These are phyloP conservation scores for Fusarium gaditjirri DNA, from an alignment of 2,329 filamentous ascomycete genomes.

Conservation along the genomic window DNA sequence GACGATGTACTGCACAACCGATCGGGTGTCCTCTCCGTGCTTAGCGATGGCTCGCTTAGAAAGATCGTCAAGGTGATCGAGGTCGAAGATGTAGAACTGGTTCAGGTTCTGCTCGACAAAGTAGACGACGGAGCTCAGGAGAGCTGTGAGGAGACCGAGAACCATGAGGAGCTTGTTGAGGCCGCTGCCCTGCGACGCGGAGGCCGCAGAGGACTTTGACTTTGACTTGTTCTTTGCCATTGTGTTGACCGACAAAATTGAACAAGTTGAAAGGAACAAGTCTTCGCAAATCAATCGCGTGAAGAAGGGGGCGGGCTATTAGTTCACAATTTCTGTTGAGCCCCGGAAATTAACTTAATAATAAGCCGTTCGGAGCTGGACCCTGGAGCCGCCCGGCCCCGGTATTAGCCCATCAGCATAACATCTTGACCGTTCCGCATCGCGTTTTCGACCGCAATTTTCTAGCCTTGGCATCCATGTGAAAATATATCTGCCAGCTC, in stretches of 20 bases:
- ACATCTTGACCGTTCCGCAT: slow-evolving; percentile 19
- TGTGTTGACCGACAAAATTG: slow-evolving; percentile 12
- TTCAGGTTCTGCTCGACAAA: slow-evolving; percentile 68
- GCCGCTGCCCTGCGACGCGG: slow-evolving; percentile 41
- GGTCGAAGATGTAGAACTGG: slow-evolving; percentile 80
- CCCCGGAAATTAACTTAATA: slow-evolving; percentile 32
- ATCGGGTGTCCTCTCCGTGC: slow-evolving; percentile 80
- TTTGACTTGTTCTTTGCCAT: slow-evolving; percentile 35
- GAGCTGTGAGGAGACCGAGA: slow-evolving; percentile 63
- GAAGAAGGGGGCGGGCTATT: slow-evolving; percentile 3
- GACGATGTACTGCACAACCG: slow-evolving; percentile 76
- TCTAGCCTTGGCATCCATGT: neutral
- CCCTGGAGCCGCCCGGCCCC: slow-evolving; percentile 28
- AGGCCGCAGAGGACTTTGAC: slow-evolving; percentile 33
- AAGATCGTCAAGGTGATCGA: slow-evolving; percentile 74
- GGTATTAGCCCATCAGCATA: slow-evolving; percentile 34
- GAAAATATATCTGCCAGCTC: slow-evolving; percentile 13
- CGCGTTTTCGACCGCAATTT: slow-evolving; percentile 22
- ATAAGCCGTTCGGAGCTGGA: slow-evolving; percentile 24
- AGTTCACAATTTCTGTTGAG: slow-evolving; percentile 28
- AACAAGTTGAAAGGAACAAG: neutral
- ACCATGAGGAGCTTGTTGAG: slow-evolving; percentile 57
- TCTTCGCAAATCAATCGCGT: neutral
- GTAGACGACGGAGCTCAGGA: slow-evolving; percentile 65
- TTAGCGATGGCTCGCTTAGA: slow-evolving; percentile 71